A percentile compares a stretch with the other conserved stretches of the same genome.
phyloP scores from a whole-genome alignment of 768 basidiomycete species.

The Suillus alpinus region DNA sequence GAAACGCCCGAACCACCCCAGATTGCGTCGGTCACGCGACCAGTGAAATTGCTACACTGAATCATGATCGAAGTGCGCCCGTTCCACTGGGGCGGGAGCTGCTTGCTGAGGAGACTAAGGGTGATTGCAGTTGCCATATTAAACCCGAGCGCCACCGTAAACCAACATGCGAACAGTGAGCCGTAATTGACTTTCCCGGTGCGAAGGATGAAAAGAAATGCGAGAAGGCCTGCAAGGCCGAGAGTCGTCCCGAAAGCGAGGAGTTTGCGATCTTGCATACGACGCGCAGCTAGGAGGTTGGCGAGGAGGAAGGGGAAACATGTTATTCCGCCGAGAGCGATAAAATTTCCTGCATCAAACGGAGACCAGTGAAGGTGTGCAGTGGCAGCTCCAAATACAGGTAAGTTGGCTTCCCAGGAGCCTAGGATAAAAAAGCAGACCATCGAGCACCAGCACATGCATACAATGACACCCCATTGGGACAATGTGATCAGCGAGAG shows the following conservation, averaged over 20 bases:
- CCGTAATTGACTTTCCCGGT: conserved; percentile 43
- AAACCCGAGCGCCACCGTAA: conserved; percentile 64
- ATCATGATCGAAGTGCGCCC: conserved; percentile 52
- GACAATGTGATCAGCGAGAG: conserved; percentile 18
- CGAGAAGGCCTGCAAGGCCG: conserved; percentile 50
- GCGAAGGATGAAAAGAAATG: conserved; percentile 46
- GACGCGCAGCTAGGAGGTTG: conserved; percentile 55
- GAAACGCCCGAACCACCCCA: conserved; percentile 62
- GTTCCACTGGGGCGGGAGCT: conserved; percentile 63
- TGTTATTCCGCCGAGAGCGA: conserved; percentile 60
- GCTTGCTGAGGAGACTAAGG: conserved; percentile 64
- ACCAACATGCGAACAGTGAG: conserved; percentile 42
- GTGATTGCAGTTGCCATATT: conserved; percentile 72
- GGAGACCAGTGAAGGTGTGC: conserved; percentile 53
- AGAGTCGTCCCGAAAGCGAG: conserved; percentile 51
- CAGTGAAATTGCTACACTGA: conserved; percentile 67
- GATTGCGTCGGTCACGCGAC: conserved; percentile 63
- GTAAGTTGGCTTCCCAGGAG: conserved; percentile 68
- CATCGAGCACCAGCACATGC: conserved; percentile 73
- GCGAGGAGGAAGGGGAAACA: conserved; percentile 65
- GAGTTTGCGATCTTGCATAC: conserved; percentile 58
- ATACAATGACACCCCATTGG: conserved; percentile 54
- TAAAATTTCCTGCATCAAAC: conserved; percentile 65
- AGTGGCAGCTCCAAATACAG: conserved; percentile 49
- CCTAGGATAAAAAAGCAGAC: conserved; percentile 69